A percentile compares a stretch with the other conserved stretches of the same genome.
Evolutionary conservation across 2,329 filamentous ascomycete genomes (phyloP).

Genomic region (Colletotrichum abscissum): DNA sequence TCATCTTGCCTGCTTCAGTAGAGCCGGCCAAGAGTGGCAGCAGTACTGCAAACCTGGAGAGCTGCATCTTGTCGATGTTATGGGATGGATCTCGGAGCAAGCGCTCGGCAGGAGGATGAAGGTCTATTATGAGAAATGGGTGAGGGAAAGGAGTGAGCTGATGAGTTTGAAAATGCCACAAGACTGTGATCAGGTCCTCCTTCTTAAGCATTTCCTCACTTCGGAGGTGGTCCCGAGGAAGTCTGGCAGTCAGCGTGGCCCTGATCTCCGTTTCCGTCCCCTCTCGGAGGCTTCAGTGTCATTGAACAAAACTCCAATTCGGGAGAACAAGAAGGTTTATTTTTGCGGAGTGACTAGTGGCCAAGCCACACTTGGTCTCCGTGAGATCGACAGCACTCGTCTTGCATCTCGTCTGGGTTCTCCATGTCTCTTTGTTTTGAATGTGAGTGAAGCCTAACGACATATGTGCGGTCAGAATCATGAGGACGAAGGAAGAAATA

Average conservation of each 20-base stretch:
- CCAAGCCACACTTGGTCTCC: slow-evolving; percentile 3
- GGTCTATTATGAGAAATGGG: background rate
- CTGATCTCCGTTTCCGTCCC: background rate
- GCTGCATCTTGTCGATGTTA: background rate
- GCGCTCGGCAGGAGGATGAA: background rate
- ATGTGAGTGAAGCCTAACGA: background rate
- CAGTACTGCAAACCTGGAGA: background rate
- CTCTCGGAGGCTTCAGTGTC: background rate
- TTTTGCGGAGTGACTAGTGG: background rate
- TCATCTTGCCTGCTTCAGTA: slow-evolving; percentile 8
- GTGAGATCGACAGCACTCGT: background rate
- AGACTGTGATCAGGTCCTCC: background rate
- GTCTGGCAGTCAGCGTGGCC: background rate
- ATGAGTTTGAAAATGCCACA: background rate
- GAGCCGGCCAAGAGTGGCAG: slow-evolving; percentile 1
- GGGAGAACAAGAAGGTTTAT: background rate
- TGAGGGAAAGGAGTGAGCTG: background rate
- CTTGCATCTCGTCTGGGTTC: background rate
- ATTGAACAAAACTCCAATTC: background rate
- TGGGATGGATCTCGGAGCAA: background rate
- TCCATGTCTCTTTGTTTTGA: background rate
- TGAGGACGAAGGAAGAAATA: background rate
- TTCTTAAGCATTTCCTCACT: background rate
- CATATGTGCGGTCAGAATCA: background rate
- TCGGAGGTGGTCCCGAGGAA: background rate